Evolutionary conservation across 495 filamentous ascomycete genomes (phyloP).

Genomic region (Lichenothelia convexa): DNA sequence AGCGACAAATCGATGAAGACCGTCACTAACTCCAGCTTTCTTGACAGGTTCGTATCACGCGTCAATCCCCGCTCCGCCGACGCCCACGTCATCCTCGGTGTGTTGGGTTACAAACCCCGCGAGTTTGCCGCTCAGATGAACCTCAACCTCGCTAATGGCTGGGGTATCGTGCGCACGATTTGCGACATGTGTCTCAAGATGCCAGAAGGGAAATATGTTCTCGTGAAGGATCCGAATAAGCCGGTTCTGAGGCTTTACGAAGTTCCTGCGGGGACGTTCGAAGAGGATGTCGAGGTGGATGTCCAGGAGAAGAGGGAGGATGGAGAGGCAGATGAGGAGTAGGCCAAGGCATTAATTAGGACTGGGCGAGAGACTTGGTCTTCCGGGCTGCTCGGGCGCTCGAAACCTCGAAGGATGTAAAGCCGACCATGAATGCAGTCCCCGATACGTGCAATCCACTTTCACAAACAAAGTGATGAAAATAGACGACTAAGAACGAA

Average conservation of each 20-base stretch:
- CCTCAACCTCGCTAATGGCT: slow-evolving; percentile 84
- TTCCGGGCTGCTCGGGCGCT: too few relatives aligned
- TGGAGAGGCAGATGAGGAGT: too few relatives aligned
- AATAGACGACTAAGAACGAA: too few relatives aligned
- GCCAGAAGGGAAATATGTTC: slow-evolving; percentile 53
- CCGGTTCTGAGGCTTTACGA: slow-evolving; percentile 79
- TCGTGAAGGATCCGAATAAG: slow-evolving; percentile 88
- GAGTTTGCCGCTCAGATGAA: slow-evolving; percentile 98
- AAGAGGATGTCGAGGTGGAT: slow-evolving; percentile 46
- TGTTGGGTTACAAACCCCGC: slow-evolving; percentile 88
- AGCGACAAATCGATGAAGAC: neutral
- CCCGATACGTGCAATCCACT: too few relatives aligned
- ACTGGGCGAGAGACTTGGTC: too few relatives aligned
- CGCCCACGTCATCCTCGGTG: slow-evolving; percentile 84
- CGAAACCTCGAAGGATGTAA: too few relatives aligned
- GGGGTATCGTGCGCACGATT: slow-evolving; percentile 97
- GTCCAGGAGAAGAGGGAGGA: slow-evolving; percentile 19
- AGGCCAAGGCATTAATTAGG: too few relatives aligned
- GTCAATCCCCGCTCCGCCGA: slow-evolving; percentile 75
- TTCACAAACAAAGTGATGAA: too few relatives aligned
- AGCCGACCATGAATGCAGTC: too few relatives aligned
- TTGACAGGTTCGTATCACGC: slow-evolving; percentile 70
- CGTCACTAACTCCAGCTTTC: slow-evolving; percentile 4
- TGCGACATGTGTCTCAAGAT: slow-evolving; percentile 70
- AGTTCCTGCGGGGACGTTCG: slow-evolving; percentile 72